Evolutionary conservation across 176 grass and related monocot species (phyloP), one percentile per base, ranked within the genome.

Genomic region (Triticum monococcum): DNA sequence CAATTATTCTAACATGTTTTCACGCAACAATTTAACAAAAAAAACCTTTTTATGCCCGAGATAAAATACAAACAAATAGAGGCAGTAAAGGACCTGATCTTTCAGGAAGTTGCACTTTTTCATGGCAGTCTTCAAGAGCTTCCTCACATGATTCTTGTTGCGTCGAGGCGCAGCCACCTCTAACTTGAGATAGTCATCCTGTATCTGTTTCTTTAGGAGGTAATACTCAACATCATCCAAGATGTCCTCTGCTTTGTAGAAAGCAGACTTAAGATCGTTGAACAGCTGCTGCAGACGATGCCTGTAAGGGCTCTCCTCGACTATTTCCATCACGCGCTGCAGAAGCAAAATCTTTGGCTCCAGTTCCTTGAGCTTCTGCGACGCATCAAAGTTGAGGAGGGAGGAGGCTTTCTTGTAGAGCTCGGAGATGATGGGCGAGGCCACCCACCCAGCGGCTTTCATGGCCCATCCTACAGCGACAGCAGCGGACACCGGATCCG

Each of bases 221-320:
- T 85, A 3, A 57, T 91, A 91, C 65, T 88, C 80, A 22, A 75
- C 26, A 23, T 68, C 74, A 79, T 83, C 75, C 26, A 88, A 32
- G n/a, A 87, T 54, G 37, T 88, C 72, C 52, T 91, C 80, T 0
- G 85, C 75, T n/a, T 91, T 76, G 4, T 87, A 83, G 75, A 80
- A 59, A 64, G 72, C 61, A 36, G 25, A 63, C 31, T 84, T 86
- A 52, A 90, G 62, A 4, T 65, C 71, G 12, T 64, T 41, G 4
- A 87, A 59, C 52, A 66, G 60, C 4, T 8, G 8, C 6, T 86
- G n/a, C 32, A 86, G 45, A 8, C 9, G 46, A 33, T 10, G 4
- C 72, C 16, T 80, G 37, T 36, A 9, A 75, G 56, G 20, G 13
- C 60, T 82, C 33, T 22, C 18, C 31, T 82, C 22, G 12, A 57